Conservation (phyloP, 2,329 filamentous ascomycete species). For the Penicillium sp. region DNA sequence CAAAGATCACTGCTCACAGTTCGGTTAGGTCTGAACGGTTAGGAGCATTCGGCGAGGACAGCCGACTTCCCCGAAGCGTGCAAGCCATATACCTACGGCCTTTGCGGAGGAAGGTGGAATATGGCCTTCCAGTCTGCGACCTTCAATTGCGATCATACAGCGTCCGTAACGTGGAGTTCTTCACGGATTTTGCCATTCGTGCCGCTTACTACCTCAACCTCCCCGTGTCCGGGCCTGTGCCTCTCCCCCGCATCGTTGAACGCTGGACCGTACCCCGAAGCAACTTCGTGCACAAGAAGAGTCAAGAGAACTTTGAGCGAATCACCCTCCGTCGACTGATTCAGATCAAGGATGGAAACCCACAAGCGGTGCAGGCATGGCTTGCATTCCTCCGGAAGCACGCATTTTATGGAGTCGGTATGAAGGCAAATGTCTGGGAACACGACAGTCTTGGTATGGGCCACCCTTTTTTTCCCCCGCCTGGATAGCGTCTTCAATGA, state of each 20-base stretch:
- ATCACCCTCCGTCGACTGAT: slow-evolving; percentile 82
- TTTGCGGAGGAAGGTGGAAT: slow-evolving; percentile 68
- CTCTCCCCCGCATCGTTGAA: slow-evolving; percentile 81
- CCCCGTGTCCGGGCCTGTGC: slow-evolving; percentile 79
- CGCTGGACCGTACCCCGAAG: slow-evolving; percentile 89
- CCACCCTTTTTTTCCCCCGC: background rate
- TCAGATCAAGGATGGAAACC: slow-evolving; percentile 87
- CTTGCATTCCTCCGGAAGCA: slow-evolving; percentile 88
- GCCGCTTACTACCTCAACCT: slow-evolving; percentile 92
- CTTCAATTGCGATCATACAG: slow-evolving; percentile 91
- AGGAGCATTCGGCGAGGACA: slow-evolving; percentile 31
- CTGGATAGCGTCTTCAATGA: background rate
- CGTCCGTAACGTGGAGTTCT: slow-evolving; percentile 87
- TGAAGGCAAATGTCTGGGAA: slow-evolving; percentile 98
- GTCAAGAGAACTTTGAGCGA: slow-evolving; percentile 95
- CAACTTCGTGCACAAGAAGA: slow-evolving; percentile 95
- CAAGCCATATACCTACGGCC: slow-evolving; percentile 85
- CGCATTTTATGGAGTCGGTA: slow-evolving; percentile 91
- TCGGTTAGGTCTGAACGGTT: slow-evolving; percentile 37
- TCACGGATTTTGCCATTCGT: slow-evolving; percentile 88
- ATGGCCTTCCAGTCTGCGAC: slow-evolving; percentile 81
- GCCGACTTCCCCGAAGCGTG: slow-evolving; percentile 71
- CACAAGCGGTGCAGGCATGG: slow-evolving; percentile 87
- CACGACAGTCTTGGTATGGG: slow-evolving; percentile 68
- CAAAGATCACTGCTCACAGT: slow-evolving; percentile 9